Evolutionary conservation across 2,329 filamentous ascomycete genomes (phyloP), one percentile per base, ranked within the genome.

Genomic region (Fusarium bulbicola): DNA sequence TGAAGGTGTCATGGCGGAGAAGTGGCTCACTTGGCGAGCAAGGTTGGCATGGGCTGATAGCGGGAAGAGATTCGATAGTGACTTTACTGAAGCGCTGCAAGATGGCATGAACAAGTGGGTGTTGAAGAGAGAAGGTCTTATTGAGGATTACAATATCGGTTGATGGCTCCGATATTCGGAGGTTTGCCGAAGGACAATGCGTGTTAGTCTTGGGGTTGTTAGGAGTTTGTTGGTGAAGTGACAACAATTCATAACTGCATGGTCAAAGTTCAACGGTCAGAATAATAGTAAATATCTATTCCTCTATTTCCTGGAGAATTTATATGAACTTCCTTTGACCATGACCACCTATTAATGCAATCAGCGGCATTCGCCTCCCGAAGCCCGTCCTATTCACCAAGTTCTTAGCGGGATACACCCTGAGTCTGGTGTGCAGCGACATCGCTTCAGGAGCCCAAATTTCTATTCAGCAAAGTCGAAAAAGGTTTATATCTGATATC

Each of bases 1-100:
- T 0, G 84, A 85, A 62, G 85, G 85, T 1, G 72, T 80, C 6
- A 80, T 83, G 77, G 84, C 84, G 0, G 81, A 85, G 69, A 78
- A 81, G 13, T 87, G 86, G 86, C 66, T 87, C 24, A 83, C 81
- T 3, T 87, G 86, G 86, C 78, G 84, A 58, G 81, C 83, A 26
- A 77, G 79, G 63, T 36, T 83, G 15, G 80, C 77, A 3, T 82
- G 77, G 74, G 59, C 68, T 12, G 78, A 80, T 13, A 79, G 76
- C 34, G 85, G 84, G 7, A 79, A 74, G 66, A 65, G 60, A 28
- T 86, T 79, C 59, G 84, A 86, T 53, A 32, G 59, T 2, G 74
- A 68, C 4, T 84, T 87, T 70, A 62, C 72, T 2, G 77, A 82
- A 63, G 78, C 78, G 3, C 39, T 86, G 60, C 68, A 76, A 40